Conservation (phyloP, 1,139 yeast genomes). For the Candida sp. region DNA sequence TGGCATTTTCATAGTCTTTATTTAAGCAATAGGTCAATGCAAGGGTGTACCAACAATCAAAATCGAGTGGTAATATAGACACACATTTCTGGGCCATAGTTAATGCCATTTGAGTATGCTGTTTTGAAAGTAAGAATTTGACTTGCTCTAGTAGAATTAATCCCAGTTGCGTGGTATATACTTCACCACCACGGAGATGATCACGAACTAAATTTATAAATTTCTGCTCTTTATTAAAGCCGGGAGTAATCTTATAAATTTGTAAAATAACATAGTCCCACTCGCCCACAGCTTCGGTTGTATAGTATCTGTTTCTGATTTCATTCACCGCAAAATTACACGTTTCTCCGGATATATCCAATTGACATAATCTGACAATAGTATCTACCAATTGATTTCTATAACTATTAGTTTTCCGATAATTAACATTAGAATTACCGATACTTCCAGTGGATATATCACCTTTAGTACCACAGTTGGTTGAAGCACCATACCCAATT, state of each 20-base stretch:
- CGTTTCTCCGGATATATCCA: constrained; percentile 16
- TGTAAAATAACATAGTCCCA: constrained; percentile 30
- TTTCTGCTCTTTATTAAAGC: constrained; percentile 21
- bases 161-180: constrained; percentile 31
- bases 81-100: constrained; percentile 29
- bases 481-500: constrained; percentile 23
- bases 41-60: constrained; percentile 38
- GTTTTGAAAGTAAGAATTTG: constrained; percentile 31
- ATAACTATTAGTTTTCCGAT: constrained; percentile 24
- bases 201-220: constrained; percentile 25
- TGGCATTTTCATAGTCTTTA: constrained; percentile 28
- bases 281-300: constrained; percentile 11
- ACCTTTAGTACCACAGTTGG: constrained; percentile 28
- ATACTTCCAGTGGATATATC: constrained; percentile 10
- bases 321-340: constrained; percentile 19
- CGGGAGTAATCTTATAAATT: constrained; percentile 23
- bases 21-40: constrained; percentile 30
- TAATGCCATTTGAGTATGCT: constrained; percentile 23
- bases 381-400: constrained; percentile 33
- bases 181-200: constrained; percentile 13
- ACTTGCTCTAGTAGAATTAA: constrained; percentile 37
- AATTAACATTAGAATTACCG: neutral
- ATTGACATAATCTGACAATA: constrained; percentile 19
- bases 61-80: constrained; percentile 37
- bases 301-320: constrained; percentile 14